Evolutionary conservation across 1,284 basidiomycete species (phyloP), one percentile per base, ranked within the genome.

Genomic region (Malassezia sympodialis): DNA sequence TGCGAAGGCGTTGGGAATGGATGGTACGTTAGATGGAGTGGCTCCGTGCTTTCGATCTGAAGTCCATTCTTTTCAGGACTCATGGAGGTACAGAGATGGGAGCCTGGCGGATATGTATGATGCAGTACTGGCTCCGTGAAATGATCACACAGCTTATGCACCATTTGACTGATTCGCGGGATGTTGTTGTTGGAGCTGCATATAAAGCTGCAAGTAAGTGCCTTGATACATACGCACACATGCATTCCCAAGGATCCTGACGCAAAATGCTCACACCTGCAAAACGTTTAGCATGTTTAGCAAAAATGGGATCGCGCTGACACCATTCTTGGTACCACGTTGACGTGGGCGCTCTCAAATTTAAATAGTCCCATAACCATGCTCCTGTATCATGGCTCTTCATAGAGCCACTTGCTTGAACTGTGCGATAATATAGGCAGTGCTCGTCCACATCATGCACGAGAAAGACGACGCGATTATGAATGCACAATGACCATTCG

Each of bases 111-210:
- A 51, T 77, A 67, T 0, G 69, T 62, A 2, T 78, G 63, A 0
- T 63, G 60, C 3, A 78, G 56, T 4, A 91, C 75, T 8, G 82
- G 77, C 8, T 37, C 71, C 83, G 88, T 50, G 85, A 79, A 73
- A 21, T 72, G 66, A 8, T 65, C 71, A 47, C 66, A 69, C 0
- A 74, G 60, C 26, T 72, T 72, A 43, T 72, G 69, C 24, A 74
- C 72, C 72, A 74, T 74, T 52, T 70, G 68, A 8, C 69, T 67
- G 21, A 74, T 74, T 8, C 72, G 53, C 2, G 72, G 69, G 24
- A 74, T 98, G 67, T 98, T 93, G 75, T 98, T 98, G 71, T 96
- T 98, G 1, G 90, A 89, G 15, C 90, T 96, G 69, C 93, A 98
- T 62, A 99, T 96, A 77, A 98, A 98, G 8, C 90, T 58, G 53